A percentile compares a stretch with the other conserved stretches of the same genome.
phyloP scores from a whole-genome alignment of 2,329 filamentous ascomycete genomes.

The Periglandula ipomoeae region DNA sequence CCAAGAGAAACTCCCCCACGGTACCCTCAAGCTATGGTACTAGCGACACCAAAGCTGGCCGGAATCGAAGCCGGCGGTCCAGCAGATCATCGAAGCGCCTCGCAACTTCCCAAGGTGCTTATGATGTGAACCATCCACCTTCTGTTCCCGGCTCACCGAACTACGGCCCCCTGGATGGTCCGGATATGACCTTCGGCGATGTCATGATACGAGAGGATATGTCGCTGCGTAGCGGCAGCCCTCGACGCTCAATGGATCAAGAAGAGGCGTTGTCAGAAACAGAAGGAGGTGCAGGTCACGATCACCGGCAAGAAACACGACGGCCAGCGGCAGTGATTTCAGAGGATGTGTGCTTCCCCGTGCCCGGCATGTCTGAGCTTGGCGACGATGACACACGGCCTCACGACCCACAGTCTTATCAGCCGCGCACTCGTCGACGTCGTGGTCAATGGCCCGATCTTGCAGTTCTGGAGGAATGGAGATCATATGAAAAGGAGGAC shows the following conservation, averaged over 20 bases:
- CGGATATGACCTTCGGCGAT: conserved; percentile 54
- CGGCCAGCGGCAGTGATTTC: conserved; percentile 58
- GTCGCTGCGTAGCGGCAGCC: conserved; percentile 24
- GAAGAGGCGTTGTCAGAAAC: conserved; percentile 25
- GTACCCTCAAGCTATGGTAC: conserved; percentile 32
- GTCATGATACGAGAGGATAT: conserved; percentile 63
- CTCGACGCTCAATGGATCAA: conserved; percentile 18
- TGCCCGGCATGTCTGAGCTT: conserved; percentile 62
- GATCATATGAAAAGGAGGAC: conserved; percentile 73
- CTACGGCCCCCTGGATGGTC: conserved; percentile 37
- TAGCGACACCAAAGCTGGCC: conserved; percentile 25
- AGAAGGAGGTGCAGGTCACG: conserved; percentile 14
- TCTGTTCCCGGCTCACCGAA: conserved; percentile 55
- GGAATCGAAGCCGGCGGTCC: conserved; percentile 36
- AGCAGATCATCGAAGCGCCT: conserved; percentile 41
- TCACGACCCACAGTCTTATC: conserved; percentile 30
- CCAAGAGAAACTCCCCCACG: conserved; percentile 14
- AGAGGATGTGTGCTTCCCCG: conserved; percentile 89
- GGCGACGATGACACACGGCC: conserved; percentile 62
- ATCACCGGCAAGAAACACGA: conserved; percentile 20
- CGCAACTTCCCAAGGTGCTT: conserved; percentile 26
- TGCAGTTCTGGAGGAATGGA: conserved; percentile 79
- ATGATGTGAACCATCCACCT: conserved; percentile 60
- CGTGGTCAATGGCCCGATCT: conserved; percentile 80
- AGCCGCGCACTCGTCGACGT: conserved; percentile 43